Evolutionary conservation across 228 moss, liverwort and hornwort genomes (phyloP), one percentile per base, ranked within the genome.

Genomic region (Sphagnum magellanicum): DNA sequence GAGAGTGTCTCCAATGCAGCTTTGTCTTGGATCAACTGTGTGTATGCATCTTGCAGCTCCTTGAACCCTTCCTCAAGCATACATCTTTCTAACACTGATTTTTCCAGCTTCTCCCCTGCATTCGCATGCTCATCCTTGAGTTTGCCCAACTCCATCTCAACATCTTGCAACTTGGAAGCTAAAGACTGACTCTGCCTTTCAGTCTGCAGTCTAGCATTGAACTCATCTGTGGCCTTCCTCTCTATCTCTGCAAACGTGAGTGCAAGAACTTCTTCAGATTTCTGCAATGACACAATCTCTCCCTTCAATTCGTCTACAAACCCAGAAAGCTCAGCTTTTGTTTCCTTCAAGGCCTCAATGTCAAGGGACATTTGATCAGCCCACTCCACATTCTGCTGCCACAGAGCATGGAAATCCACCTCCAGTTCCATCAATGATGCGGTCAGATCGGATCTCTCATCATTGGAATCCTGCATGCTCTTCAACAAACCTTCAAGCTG

Each of bases 41-140:
- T 68, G 53, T 72, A 68, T 58, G 72, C 67, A 71, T 68, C 53
- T 73, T 77, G 74, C 47, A 89, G 79, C 71, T 79, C 72, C 74
- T 64, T 73, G 6, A 73, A 74, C 55, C 68, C 74, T 67, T 75
- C 87, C 68, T 72, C 70, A 66, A 77, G 77, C 73, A 89, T 78
- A 32, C 3, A 67, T 71, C 71, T 62, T 72, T 67, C n/a, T 49
- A 50, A 70, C 75, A 73, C 65, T 53, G 60, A 55, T 67, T n/a
- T 16, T 49, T 70, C 67, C 60, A 82, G 73, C 63, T 71, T 75
- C 75, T 73, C 70, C 73, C 78, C 75, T 64, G 78, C 78, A 71
- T 49, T 63, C 60, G 48, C 47, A 10, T 50, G 68, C 12, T 82
- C 73, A 68, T 73, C 64, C 65, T 60, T 75, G 61, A 72, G 53